phyloP scores from a whole-genome alignment of 305 asterid genomes.

The Coffea humblotiana region DNA sequence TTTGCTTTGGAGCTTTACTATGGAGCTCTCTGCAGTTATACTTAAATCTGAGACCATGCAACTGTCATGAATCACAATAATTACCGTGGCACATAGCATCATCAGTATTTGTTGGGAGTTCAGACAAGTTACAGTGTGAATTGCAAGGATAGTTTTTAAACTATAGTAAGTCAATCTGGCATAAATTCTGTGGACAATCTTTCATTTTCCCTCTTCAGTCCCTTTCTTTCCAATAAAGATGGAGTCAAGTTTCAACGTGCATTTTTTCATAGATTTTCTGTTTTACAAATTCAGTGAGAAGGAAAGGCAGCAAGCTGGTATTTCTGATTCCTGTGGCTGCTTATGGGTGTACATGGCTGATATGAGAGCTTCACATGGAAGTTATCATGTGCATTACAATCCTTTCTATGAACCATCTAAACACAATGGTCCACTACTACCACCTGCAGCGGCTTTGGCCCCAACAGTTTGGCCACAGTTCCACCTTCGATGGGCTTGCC shows the following conservation, averaged over 20 bases:
- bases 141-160: background rate
- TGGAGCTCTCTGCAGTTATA: slow-evolving; percentile 3
- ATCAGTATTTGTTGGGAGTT: background rate
- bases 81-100: background rate
- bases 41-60: background rate
- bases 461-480: slow-evolving; percentile 99
- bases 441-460: slow-evolving; percentile 99
- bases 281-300: slow-evolving; percentile 58
- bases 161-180: background rate
- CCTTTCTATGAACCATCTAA: slow-evolving; percentile 79
- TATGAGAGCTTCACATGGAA: slow-evolving; percentile 69
- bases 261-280: slow-evolving; percentile 9
- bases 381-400: slow-evolving; percentile 77
- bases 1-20: background rate
- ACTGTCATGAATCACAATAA: background rate
- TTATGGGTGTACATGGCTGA: slow-evolving; percentile 85
- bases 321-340: slow-evolving; percentile 85
- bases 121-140: background rate
- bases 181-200: no score
- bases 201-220: background rate
- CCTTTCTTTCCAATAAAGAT: background rate
- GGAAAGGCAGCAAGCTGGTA: slow-evolving; percentile 90
- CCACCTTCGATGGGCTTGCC: slow-evolving; percentile 99
- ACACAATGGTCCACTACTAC: slow-evolving; percentile 64
- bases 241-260: background rate